A percentile compares a stretch with the other conserved stretches of the same genome.
phyloP scores from a whole-genome alignment of 179 eudicot species.

The Beta lomatogona region DNA sequence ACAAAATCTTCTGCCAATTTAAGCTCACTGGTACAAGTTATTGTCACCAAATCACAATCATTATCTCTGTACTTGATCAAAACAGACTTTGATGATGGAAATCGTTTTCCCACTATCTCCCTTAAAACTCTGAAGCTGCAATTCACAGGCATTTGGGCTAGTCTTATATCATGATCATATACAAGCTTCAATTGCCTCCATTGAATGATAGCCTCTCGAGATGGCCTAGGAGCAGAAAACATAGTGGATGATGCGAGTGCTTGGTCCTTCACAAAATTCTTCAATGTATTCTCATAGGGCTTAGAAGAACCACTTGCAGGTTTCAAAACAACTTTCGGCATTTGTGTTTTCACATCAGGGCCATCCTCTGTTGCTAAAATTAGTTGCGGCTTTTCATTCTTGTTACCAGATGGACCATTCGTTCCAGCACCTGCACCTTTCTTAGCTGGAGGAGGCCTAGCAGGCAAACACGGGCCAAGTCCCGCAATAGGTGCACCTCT shows the following conservation, averaged over 20 bases:
- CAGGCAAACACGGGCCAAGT: conserved; percentile 89
- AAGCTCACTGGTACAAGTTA: conserved; percentile 77
- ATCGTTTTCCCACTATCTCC: conserved; percentile 69
- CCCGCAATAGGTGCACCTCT: conserved; percentile 85
- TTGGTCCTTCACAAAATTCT: conserved; percentile 42
- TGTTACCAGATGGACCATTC: conserved; percentile 34
- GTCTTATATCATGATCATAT: conserved; percentile 91
- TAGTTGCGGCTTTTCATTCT: conserved; percentile 50
- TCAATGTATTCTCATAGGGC: conserved; percentile 32
- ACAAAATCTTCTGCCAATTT: conserved; percentile 75
- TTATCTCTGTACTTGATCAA: conserved; percentile 77
- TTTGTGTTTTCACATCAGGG: conserved; percentile 49
- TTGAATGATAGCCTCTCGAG: conserved; percentile 32
- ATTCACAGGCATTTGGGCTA: conserved; percentile 79
- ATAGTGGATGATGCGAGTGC: conserved; percentile 26
- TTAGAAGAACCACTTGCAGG: conserved; percentile 60
- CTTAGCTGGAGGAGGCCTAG: conserved; percentile 75
- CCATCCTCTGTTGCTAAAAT: conserved; percentile 53
- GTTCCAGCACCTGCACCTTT: conserved; percentile 44
- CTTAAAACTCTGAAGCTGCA: conserved; percentile 74
- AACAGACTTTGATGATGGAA: conserved; percentile 80
- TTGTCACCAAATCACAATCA: conserved; percentile 91
- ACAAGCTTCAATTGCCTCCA: conserved; percentile 90
- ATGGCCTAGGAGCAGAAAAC: conserved; percentile 23
- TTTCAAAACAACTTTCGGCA: conserved; percentile 70